Evolutionary conservation across 768 basidiomycete species (phyloP), one percentile per base, ranked within the genome.

Genomic region (Coprinopsis marcescibilis): DNA sequence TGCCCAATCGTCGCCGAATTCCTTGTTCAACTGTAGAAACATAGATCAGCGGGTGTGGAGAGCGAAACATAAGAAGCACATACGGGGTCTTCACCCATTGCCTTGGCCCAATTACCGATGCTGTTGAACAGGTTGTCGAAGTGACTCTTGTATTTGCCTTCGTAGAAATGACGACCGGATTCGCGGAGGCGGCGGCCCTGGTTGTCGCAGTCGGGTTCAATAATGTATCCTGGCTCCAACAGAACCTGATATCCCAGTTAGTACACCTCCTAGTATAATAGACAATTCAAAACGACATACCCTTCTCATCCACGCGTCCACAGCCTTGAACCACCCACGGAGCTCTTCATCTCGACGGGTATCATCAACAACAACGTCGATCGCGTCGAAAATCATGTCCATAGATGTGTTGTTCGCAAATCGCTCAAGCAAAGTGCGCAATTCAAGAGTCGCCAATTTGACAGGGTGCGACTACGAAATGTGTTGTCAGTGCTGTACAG

Each of bases 361-460:
- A 59, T 94, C 89, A 39, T 81, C 72, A 51, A 83, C 83, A 13
- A 99, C 71, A 2, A 73, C 75, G 55, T 84, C 72, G 32, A 85
- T 70, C 3, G 92, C 76, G 51, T 87, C 77, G 27, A 86, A 70
- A 48, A 95, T 75, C 24, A 72, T 63, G 47, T 83, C 70, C 64
- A 93, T 75, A 30, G 78, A 80, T 55, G 68, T 60, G 43, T 76
- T 78, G 56, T 89, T 84, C 4, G 94, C 94, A 61, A 98, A 93
- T 17, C 95, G 83, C 64, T 97, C 93, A 33, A 96, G 79, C 10
- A 97, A 72, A 1, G 81, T 83, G 37, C 89, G 81, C 23, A 93
- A 74, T 58, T 91, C 80, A 30, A 60, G 51, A 20, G 75, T 71
- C 11, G 85, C 75, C 27, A 72, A 64, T 38, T 76, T 67, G 57